These are phyloP conservation scores for Daedaleopsis nitida DNA, from an alignment of 768 basidiomycete species.

Conservation along the genomic window DNA sequence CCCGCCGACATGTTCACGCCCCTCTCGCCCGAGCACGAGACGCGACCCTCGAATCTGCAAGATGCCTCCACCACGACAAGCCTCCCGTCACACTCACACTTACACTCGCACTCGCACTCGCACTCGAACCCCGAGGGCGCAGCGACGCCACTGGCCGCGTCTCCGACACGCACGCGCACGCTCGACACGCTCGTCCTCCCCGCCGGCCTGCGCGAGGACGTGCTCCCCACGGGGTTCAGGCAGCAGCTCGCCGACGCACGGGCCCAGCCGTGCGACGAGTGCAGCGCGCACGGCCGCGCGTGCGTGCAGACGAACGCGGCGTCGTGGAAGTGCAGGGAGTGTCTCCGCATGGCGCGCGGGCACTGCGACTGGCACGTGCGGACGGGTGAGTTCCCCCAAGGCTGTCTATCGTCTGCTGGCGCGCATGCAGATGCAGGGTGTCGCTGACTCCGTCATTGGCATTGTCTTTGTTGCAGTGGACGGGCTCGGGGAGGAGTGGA, in stretches of 20 bases:
- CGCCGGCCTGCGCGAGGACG: neutral
- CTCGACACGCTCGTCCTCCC: neutral
- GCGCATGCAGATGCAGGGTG: too few species aligned
- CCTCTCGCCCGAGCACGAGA: too few species aligned
- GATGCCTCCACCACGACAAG: too few species aligned
- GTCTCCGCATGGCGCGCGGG: neutral
- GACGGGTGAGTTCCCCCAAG: neutral
- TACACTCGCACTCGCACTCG: too few species aligned
- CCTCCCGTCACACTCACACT: too few species aligned
- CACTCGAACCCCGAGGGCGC: too few species aligned
- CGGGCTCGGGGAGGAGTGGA: neutral
- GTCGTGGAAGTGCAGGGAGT: neutral
- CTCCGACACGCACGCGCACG: neutral
- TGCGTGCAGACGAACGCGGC: neutral
- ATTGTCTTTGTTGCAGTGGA: neutral
- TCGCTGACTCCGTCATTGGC: too few species aligned
- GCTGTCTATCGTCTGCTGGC: too few species aligned
- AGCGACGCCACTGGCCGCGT: neutral
- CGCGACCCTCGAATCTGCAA: too few species aligned
- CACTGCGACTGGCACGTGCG: neutral
- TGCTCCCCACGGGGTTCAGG: neutral
- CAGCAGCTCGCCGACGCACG: neutral
- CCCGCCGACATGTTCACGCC: too few species aligned
- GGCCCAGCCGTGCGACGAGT: neutral
- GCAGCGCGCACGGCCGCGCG: neutral